Evolutionary conservation across 495 filamentous ascomycete species (phyloP), one percentile per base, ranked within the genome.

Genomic region (Haplographium delicatum): DNA sequence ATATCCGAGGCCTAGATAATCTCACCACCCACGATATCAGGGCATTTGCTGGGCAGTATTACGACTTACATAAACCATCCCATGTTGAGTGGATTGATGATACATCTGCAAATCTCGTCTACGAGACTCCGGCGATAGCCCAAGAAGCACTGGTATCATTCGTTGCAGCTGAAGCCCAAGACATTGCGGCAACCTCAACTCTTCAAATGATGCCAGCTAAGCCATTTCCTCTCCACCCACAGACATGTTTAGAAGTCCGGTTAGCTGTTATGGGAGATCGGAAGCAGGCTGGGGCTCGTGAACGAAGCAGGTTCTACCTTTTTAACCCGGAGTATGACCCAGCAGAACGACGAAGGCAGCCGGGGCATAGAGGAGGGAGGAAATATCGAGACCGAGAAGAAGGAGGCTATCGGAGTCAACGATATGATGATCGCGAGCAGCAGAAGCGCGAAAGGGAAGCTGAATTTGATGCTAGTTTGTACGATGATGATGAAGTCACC

Each of bases 31-130:
- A 80, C 19, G 77, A 95, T 48, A 82, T 96, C 56, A 81, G 83
- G 55, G 65, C 71, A 53, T 97, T 86, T 57, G 75, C 85, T 2
- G 45, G 63, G 4, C 78, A 86, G 45, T 87, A 80, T 59, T 59
- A 47, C 26, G 59, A 74, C 11, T 55, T 65, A 3, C 68, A 76
- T 11, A 56, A 62, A 5, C 76, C 85, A 24, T 62, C 70, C 19
- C 76, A 79, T 16, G 69, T 96, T 56, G 88, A 96, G 67, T 98
- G 93, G 93, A 91, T 98, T 53, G 86, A 98, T 59, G 93, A 98
- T 63, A 85, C 79, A 15, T 93, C 90, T 0, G 88, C 89, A 51
- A 96, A 96, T 57, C 64, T 95, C 26, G 62, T 91, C 35, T 98
- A 89, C 71, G 71, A 75, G 23, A 77, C 73, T 20, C 67, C 84